These are phyloP conservation scores for Fusarium brachygibbosum DNA, from an alignment of 2,329 filamentous ascomycete species.

Conservation along the genomic window DNA sequence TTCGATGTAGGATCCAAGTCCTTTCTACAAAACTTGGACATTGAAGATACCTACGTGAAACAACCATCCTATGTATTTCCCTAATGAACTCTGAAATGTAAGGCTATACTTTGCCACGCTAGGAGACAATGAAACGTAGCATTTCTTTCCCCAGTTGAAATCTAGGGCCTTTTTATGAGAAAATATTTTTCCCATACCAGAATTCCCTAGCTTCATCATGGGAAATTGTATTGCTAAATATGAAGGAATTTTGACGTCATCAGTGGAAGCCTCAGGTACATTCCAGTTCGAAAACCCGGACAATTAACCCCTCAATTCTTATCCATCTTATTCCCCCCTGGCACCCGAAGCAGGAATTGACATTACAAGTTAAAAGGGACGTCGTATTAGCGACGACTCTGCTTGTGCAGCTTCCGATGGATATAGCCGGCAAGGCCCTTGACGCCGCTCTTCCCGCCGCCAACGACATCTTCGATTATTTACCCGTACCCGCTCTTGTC, in stretches of 20 bases:
- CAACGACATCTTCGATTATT: conserved; percentile 6
- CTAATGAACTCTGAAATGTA: no score
- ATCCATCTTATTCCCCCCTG: not conserved
- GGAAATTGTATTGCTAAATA: not conserved
- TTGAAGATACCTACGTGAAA: no score
- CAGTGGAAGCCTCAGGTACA: not conserved
- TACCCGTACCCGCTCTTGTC: conserved; percentile 13
- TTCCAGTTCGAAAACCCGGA: not conserved
- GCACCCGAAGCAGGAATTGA: not conserved
- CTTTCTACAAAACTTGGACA: no score
- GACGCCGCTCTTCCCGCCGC: not conserved
- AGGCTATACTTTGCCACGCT: no score
- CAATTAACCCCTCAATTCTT: not conserved
- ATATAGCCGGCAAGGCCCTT: not conserved
- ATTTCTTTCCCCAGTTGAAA: no score
- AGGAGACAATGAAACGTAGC: no score
- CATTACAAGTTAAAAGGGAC: not conserved
- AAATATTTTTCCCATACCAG: no score
- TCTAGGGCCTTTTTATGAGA: no score
- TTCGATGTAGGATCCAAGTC: no score
- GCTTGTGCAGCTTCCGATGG: not conserved
- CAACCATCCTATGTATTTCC: no score
- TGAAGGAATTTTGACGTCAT: not conserved
- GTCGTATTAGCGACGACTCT: not conserved
- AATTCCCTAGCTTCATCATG: not conserved